These are phyloP conservation scores for Magnolia kwangsiensis DNA, from an alignment of 164 flowering plant genomes.

Conservation along the genomic window DNA sequence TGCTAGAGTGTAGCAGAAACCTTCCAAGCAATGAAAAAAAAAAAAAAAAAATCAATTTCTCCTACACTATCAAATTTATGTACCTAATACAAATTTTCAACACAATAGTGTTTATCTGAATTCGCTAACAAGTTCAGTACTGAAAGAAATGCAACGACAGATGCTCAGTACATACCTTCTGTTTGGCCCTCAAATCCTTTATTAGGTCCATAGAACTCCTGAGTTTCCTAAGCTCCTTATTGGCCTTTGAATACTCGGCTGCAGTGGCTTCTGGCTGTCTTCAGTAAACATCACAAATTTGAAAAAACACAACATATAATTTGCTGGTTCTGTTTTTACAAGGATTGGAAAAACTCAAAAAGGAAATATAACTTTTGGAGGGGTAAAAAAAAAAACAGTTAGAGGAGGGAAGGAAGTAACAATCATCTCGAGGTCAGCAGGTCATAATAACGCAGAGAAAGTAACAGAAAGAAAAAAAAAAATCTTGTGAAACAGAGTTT, in stretches of 20 bases:
- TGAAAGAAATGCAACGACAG: background rate
- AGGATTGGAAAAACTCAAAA: background rate
- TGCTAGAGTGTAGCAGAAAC: too few species aligned
- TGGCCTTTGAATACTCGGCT: constrained; percentile 68
- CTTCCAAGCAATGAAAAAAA: too few species aligned
- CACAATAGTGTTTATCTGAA: too few species aligned
- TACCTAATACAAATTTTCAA: too few species aligned
- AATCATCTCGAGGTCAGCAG: background rate
- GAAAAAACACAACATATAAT: background rate
- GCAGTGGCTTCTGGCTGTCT: constrained; percentile 89
- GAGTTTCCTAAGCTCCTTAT: constrained; percentile 80
- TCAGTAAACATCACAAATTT: constrained; percentile 32
- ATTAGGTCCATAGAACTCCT: constrained; percentile 62
- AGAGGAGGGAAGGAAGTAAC: too few species aligned
- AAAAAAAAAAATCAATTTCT: too few species aligned
- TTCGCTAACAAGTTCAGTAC: background rate
- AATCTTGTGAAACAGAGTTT: too few species aligned
- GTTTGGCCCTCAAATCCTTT: constrained; percentile 56
- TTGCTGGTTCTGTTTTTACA: background rate
- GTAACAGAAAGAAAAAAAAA: background rate
- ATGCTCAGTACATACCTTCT: constrained; percentile 47
- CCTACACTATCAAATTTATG: too few species aligned
- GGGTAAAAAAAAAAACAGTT: background rate
- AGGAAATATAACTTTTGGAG: background rate
- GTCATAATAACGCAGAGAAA: background rate